These are phyloP conservation scores for Globisporangium spinosum DNA, from an alignment of 352 stramenopile genomes.

Conservation along the genomic window DNA sequence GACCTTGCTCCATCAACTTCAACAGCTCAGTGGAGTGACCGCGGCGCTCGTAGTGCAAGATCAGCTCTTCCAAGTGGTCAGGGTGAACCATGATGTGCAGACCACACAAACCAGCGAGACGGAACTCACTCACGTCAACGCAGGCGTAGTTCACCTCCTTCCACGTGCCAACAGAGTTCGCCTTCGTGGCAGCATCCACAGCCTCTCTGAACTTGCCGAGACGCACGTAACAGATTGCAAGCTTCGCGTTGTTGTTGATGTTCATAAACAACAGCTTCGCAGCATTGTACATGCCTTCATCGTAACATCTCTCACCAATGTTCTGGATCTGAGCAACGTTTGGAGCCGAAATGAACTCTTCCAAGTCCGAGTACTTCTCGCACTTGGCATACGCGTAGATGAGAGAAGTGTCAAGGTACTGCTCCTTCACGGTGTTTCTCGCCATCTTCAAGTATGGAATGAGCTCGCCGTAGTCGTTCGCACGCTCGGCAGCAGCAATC, in stretches of 20 bases:
- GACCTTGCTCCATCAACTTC: constrained; percentile 98
- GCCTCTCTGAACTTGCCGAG: constrained; percentile 99
- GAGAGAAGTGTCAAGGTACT: constrained; percentile 98
- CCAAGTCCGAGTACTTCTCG: constrained; percentile 97
- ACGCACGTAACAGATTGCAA: constrained; percentile 99
- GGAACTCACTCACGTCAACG: constrained; percentile 97
- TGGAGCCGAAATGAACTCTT: constrained; percentile 98
- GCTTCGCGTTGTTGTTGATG: constrained; percentile 99
- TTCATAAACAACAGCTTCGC: constrained; percentile 99
- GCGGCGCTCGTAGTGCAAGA: constrained; percentile 98
- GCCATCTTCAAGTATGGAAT: constrained; percentile 99
- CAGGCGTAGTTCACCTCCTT: constrained; percentile 99
- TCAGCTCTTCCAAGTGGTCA: constrained; percentile 99
- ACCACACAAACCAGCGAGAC: constrained; percentile 96
- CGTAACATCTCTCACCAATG: constrained; percentile 97
- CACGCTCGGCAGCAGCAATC: constrained; percentile 95
- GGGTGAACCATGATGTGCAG: constrained; percentile 99
- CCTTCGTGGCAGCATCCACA: constrained; percentile 98
- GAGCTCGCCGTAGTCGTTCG: constrained; percentile 96
- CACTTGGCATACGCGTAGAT: constrained; percentile 99
- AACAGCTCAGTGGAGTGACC: constrained; percentile 96
- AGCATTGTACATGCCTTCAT: constrained; percentile 98
- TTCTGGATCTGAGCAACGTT: constrained; percentile 99
- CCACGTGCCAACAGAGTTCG: constrained; percentile 99
- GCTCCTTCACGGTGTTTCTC: constrained; percentile 98